A percentile compares a stretch with the other conserved stretches of the same genome.
Evolutionary conservation across 2,329 filamentous ascomycete genomes (phyloP).

Genomic region (Aspergillus melleus): DNA sequence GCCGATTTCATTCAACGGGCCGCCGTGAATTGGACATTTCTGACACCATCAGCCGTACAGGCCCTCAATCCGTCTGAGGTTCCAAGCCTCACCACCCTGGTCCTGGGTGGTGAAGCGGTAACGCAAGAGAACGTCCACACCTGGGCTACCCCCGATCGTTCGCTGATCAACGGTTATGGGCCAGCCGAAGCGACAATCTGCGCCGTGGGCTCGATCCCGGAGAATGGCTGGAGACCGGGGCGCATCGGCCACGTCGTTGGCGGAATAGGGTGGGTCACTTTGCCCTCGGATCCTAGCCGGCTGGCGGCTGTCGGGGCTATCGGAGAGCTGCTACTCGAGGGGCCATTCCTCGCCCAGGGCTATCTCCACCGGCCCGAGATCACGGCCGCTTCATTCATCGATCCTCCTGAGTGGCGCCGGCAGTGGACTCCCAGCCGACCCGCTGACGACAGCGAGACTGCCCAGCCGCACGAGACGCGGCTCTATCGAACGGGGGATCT

Average conservation of each 20-base stretch:
- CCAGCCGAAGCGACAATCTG: constrained; percentile 24
- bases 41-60: background rate
- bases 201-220: constrained; percentile 13
- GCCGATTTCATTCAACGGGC: background rate
- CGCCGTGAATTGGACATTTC: background rate
- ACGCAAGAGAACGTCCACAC: constrained; percentile 32
- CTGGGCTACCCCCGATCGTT: constrained; percentile 32
- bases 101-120: background rate
- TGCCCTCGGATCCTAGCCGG: constrained; percentile 2
- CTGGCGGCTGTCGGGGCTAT: constrained; percentile 11
- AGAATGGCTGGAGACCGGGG: constrained; percentile 8
- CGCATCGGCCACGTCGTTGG: constrained; percentile 18
- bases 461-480: too few relatives aligned
- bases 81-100: background rate
- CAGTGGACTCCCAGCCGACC: too few relatives aligned
- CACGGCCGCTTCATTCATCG: too few relatives aligned
- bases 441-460: too few relatives aligned
- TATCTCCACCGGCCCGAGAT: too few relatives aligned
- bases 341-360: background rate
- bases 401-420: too few relatives aligned
- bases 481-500: too few relatives aligned
- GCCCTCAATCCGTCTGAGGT: background rate
- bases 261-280: constrained; percentile 25
- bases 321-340: constrained; percentile 12
- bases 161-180: constrained; percentile 38